phyloP scores from a whole-genome alignment of 192 early-diverging fungal species.

The Diversispora eburnea region DNA sequence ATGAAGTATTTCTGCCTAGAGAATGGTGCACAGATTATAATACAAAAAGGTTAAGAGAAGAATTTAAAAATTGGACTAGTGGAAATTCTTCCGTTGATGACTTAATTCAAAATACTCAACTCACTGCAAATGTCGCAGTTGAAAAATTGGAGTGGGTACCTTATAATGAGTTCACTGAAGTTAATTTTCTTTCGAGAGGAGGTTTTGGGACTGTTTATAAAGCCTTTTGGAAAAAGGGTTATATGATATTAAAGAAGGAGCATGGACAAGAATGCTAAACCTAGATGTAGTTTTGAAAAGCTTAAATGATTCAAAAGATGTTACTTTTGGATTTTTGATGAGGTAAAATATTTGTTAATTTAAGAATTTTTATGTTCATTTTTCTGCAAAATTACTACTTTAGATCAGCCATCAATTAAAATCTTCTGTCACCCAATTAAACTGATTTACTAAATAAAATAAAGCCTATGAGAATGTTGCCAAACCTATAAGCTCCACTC shows the following conservation, averaged over 20 bases:
- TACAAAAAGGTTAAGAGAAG: background rate
- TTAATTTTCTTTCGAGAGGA: background rate
- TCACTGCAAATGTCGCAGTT: background rate
- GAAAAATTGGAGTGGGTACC: background rate
- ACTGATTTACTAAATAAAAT: too few species aligned
- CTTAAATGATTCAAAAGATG: background rate
- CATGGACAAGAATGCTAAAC: too few species aligned
- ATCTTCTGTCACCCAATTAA: background rate
- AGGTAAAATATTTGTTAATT: background rate
- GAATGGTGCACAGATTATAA: slow-evolving; percentile 1
- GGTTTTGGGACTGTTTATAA: slow-evolving; percentile 13
- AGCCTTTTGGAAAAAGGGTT: slow-evolving; percentile 2
- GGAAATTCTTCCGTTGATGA: background rate
- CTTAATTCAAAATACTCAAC: slow-evolving; percentile 4
- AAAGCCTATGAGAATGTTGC: too few species aligned
- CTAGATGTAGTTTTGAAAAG: slow-evolving; percentile 11
- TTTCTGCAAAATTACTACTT: too few species aligned
- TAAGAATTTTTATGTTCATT: too few species aligned
- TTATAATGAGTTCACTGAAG: background rate
- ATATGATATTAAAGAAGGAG: too few species aligned
- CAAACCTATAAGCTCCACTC: too few species aligned
- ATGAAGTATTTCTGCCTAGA: too few species aligned
- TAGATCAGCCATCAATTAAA: background rate
- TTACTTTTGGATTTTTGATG: background rate
- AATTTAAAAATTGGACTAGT: slow-evolving; percentile 8